Percentiles rank a stretch among this genome's conserved stretches.
Conservation (phyloP, 495 filamentous ascomycete species). For the Apiosordaria backusii region DNA sequence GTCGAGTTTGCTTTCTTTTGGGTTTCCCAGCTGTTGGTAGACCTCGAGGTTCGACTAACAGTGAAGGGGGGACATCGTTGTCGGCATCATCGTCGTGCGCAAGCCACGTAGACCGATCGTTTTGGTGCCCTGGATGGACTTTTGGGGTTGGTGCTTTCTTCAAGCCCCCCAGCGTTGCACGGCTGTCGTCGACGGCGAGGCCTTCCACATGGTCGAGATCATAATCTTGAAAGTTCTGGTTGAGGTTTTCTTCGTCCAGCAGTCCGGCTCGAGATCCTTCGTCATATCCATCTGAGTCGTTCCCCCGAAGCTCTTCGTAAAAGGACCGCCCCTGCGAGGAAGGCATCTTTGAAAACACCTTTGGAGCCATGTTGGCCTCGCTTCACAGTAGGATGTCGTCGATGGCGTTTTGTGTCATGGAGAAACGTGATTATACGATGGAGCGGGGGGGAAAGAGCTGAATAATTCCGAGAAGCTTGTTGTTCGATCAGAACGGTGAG, state of each 20-base stretch:
- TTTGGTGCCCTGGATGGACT: neutral
- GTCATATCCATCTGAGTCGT: constrained; percentile 52
- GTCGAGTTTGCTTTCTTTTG: constrained; percentile 17
- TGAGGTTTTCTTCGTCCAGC: constrained; percentile 66
- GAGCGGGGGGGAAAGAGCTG: neutral
- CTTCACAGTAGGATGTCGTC: constrained; percentile 5
- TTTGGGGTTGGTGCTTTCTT: neutral
- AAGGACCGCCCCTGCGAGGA: constrained; percentile 60
- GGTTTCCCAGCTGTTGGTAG: constrained; percentile 13
- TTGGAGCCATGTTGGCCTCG: constrained; percentile 59
- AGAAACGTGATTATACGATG: neutral
- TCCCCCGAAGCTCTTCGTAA: constrained; percentile 64
- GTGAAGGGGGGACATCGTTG: constrained; percentile 87
- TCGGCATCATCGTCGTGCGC: constrained; percentile 68
- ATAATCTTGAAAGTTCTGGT: constrained; percentile 63
- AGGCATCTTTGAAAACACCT: constrained; percentile 71
- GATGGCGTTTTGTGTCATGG: constrained; percentile 5
- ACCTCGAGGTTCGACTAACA: constrained; percentile 66
- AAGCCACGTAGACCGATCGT: constrained; percentile 32
- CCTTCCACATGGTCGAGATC: constrained; percentile 63
- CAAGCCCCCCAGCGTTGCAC: constrained; percentile 50
- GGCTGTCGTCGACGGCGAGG: constrained; percentile 62
- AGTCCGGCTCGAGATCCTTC: constrained; percentile 66
- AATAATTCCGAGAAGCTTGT: neutral
- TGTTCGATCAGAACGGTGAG: neutral